Evolutionary conservation across 257 asterid genomes (phyloP).

Genomic region (Capsicum chinense): DNA sequence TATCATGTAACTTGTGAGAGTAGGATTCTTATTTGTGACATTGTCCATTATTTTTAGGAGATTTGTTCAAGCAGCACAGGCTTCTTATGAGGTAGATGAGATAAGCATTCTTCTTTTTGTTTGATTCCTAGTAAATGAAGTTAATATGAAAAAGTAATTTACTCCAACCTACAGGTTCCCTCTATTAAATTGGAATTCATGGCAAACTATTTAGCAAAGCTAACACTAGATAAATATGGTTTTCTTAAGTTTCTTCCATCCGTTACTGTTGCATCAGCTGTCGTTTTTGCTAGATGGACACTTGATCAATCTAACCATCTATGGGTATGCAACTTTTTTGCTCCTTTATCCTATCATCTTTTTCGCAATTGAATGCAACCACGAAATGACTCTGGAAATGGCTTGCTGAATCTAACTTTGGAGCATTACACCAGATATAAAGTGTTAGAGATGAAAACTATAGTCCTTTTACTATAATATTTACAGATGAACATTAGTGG

Average conservation of each 20-base stretch:
- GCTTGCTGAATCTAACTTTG: slow-evolving; percentile 81
- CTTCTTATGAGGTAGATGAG: slow-evolving; percentile 65
- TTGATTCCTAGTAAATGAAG: slow-evolving; percentile 7
- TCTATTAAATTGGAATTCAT: slow-evolving; percentile 88
- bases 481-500: slow-evolving; percentile 63
- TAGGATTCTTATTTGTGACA: slow-evolving; percentile 26
- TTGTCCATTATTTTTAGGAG: slow-evolving; percentile 60
- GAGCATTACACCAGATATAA: slow-evolving; percentile 79
- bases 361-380: slow-evolving; percentile 7
- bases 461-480: slow-evolving; percentile 68
- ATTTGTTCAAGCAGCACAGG: slow-evolving; percentile 96
- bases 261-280: slow-evolving; percentile 85
- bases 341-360: slow-evolving; percentile 27
- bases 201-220: slow-evolving; percentile 91
- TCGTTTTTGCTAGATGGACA: slow-evolving; percentile 95
- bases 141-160: slow-evolving; percentile 26
- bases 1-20: slow-evolving; percentile 13
- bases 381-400: slow-evolving; percentile 13
- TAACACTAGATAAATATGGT: slow-evolving; percentile 75
- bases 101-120: slow-evolving; percentile 21
- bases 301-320: slow-evolving; percentile 92
- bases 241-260: slow-evolving; percentile 92
- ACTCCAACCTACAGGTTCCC: slow-evolving; percentile 64
- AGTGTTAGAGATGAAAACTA: slow-evolving; percentile 54
- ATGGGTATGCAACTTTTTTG: slow-evolving; percentile 65